Percentiles rank a stretch among this genome's conserved stretches.
These are phyloP conservation scores for Debaryomyces sp. DNA, from an alignment of 1,139 yeast genomes.

Conservation along the genomic window DNA sequence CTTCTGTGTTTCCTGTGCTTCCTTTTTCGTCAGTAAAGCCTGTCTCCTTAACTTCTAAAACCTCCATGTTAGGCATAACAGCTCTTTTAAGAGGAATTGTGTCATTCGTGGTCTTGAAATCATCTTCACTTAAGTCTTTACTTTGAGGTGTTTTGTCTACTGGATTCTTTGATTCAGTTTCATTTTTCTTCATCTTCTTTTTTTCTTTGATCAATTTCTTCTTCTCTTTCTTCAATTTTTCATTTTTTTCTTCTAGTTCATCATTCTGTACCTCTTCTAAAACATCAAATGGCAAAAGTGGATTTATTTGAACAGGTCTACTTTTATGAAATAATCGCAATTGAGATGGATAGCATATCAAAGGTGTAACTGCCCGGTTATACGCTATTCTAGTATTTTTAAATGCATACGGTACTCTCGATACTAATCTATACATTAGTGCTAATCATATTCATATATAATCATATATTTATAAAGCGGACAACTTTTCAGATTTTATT, in stretches of 20 bases:
- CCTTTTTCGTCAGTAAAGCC: slow-evolving; percentile 11
- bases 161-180: slow-evolving; percentile 10
- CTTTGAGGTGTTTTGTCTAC: neutral
- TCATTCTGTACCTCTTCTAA: slow-evolving; percentile 33
- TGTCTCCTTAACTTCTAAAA: slow-evolving; percentile 4
- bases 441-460: neutral
- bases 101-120: slow-evolving; percentile 17
- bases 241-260: slow-evolving; percentile 31
- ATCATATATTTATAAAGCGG: neutral
- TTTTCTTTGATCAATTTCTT: slow-evolving; percentile 25
- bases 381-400: neutral
- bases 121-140: slow-evolving; percentile 5
- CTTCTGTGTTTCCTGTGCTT: slow-evolving; percentile 24
- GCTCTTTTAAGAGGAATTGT: slow-evolving; percentile 19
- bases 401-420: neutral
- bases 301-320: slow-evolving; percentile 21
- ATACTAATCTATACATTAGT: neutral
- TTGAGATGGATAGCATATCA: slow-evolving; percentile 1
- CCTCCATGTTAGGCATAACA: slow-evolving; percentile 13
- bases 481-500: neutral
- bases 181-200: slow-evolving; percentile 16
- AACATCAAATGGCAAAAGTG: slow-evolving; percentile 35
- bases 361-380: neutral
- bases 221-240: slow-evolving; percentile 28
- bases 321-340: slow-evolving; percentile 3